Evolutionary conservation across 495 filamentous ascomycete species (phyloP), one percentile per base, ranked within the genome.

Genomic region (Xylaria grammica): DNA sequence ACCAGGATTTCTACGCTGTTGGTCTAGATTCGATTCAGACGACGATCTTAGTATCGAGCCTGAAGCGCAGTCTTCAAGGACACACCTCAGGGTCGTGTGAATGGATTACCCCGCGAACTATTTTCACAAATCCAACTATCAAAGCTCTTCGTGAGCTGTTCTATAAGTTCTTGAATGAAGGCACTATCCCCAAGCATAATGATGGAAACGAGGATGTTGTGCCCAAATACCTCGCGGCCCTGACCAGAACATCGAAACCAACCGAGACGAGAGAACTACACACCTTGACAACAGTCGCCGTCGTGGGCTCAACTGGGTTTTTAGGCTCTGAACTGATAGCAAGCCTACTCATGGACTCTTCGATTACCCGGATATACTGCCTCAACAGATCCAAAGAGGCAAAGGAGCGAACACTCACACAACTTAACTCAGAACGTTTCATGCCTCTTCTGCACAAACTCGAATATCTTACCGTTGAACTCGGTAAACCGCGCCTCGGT

Each of bases 401-500:
- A 46, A 38, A 46, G 3, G 17, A 29, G 26, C 10, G 3, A 13
- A 20, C 24, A 3, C 20, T 60, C n/a, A n/a, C 57, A 15, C 38
- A 20, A 49, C 7, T 19, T 46, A 22, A n/a, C n/a, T 40, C 19
- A 15, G 26, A 15, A 4, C 13, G 17, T 34, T 8, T 52, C 11
- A 3, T 13, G 22, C 3, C 49, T 3, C 11, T 30, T 1, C 3
- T 29, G 6, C 26, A 29, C 8, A 52, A 52, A 24, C 13, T 52
- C 3, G 17, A 29, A 30, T 59, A 63, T 17, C 20, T 72, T 9
- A 70, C 71, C 45, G 68, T 72, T 38, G 63, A 58, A 32, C 68
- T 74, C 63, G 62, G 66, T 58, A 65, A 70, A 50, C 65, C 66
- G 15, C 38, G 67, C 10, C 51, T 74, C 4, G 72, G 72, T 2